Evolutionary conservation across 192 early-diverging fungal genomes (phyloP), one percentile per base, ranked within the genome.

Genomic region (Backusella sp.): DNA sequence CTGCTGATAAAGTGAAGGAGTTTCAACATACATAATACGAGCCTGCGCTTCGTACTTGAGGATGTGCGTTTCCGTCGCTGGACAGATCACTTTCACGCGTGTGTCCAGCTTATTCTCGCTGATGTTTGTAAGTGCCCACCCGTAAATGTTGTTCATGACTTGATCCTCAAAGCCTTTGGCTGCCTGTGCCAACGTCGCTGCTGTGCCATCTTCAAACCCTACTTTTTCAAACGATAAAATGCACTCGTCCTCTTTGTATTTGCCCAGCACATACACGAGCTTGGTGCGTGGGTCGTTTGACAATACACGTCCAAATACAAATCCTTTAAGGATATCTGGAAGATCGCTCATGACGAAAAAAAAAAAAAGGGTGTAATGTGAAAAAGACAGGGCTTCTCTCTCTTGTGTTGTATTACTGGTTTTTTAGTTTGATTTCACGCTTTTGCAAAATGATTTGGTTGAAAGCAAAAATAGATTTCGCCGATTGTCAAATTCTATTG

Each of bases 61-160:
- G 68, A 94, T 91, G 79, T 94, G 94, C 75, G 87, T 80, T 34
- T 88, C 85, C 0, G 90, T 92, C 0, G 91, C 92, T 39, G 92
- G 92, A 32, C 77, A 92, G 11, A 90, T 90, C 15, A 89, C 69
- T 9, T 87, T 87, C 39, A 90, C 83, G 67, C 89, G 88, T 8
- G 88, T 74, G 75, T 91, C 89, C 2, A 88, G 86, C 15, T 46
- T 34, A 19, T 78, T 69, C 7, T 70, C 70, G 12, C 66, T 32
- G 11, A 89, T 66, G 17, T 79, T 76, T 8, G 87, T 86, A n/a
- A 88, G 83, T 37, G 84, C 86, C 90, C 90, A 91, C 30, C 86
- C 82, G 67, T 94, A 94, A 21, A 94, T 88, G 53, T 92, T 91
- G 72, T 94, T 94, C 21, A 83, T 80, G 14, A 88, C 89, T 1